Conservation (phyloP, 2,329 filamentous ascomycete species). For the Neofusicoccum sp. region DNA sequence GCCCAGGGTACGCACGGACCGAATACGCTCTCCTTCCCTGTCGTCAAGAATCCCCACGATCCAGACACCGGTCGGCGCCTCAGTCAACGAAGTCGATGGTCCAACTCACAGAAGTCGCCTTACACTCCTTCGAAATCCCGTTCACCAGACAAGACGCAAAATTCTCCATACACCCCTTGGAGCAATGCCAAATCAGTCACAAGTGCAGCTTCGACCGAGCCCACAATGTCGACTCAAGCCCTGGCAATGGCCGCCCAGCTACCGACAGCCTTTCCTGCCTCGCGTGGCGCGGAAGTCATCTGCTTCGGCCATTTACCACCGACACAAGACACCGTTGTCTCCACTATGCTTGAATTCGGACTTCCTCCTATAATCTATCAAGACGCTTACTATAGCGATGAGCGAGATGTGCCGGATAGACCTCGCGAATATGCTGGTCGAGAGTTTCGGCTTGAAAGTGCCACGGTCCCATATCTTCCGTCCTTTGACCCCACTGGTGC, state of each 20-base stretch:
- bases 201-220: conserved; percentile 21
- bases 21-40: conserved; percentile 62
- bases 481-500: conserved; percentile 67
- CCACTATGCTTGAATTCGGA: conserved; percentile 57
- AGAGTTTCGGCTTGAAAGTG: conserved; percentile 76
- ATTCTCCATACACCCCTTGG: conserved; percentile 30
- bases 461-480: conserved; percentile 75
- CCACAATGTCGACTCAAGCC: conserved; percentile 23
- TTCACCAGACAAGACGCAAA: not conserved
- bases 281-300: conserved; percentile 24
- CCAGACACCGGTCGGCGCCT: conserved; percentile 61
- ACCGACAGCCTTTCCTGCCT: conserved; percentile 23
- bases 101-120: conserved; percentile 41
- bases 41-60: conserved; percentile 74
- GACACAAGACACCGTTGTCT: conserved; percentile 46
- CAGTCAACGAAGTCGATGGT: conserved; percentile 61
- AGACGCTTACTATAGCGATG: conserved; percentile 80
- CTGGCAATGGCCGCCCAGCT: conserved; percentile 24
- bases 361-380: conserved; percentile 74
- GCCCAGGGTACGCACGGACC: conserved; percentile 36
- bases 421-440: conserved; percentile 81
- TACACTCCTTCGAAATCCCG: not conserved
- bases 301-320: conserved; percentile 44
- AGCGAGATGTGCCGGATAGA: conserved; percentile 76
- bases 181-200: conserved; percentile 29